A percentile compares a stretch with the other conserved stretches of the same genome.
Conservation (phyloP, 306 rosid genomes). For the Pterocarpus macrocarpus region DNA sequence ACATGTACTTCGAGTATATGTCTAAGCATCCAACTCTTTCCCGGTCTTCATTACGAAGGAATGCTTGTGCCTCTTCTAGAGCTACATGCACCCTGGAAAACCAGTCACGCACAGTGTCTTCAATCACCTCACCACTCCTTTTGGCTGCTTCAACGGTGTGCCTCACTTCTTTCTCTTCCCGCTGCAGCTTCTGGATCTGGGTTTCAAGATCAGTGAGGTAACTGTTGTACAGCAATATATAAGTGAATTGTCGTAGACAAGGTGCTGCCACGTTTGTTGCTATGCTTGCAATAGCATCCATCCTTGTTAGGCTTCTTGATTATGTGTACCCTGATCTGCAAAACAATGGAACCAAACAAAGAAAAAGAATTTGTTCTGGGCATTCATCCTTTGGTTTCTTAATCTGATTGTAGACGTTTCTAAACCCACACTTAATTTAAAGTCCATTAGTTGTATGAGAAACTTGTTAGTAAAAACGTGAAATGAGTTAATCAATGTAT, state of each 20-base stretch:
- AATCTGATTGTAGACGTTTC: background rate
- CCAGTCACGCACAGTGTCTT: conserved; percentile 48
- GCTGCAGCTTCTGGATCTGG: conserved; percentile 43
- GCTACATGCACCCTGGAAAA: conserved; percentile 26
- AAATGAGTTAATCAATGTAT: too few species aligned
- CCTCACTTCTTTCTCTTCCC: conserved; percentile 38
- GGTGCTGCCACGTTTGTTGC: conserved; percentile 44
- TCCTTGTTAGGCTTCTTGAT: conserved; percentile 30
- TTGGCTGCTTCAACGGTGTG: conserved; percentile 51
- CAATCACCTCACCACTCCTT: conserved; percentile 50
- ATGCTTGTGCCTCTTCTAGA: conserved; percentile 12
- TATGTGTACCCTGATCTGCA: conserved; percentile 19
- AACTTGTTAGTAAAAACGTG: background rate
- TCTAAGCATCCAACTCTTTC: conserved; percentile 46
- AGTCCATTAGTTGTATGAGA: background rate
- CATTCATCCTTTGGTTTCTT: background rate
- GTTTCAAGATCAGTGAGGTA: conserved; percentile 31
- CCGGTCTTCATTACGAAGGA: conserved; percentile 1
- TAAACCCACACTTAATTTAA: too few species aligned
- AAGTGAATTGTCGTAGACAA: conserved; percentile 24
- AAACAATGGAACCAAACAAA: conserved; percentile 13
- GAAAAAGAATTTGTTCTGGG: background rate
- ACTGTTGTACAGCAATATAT: conserved; percentile 44
- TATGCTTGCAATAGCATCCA: conserved; percentile 42
- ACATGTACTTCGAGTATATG: conserved; percentile 18